phyloP scores from a whole-genome alignment of 208 protist genomes.

The Trypanosoma scelopori region DNA sequence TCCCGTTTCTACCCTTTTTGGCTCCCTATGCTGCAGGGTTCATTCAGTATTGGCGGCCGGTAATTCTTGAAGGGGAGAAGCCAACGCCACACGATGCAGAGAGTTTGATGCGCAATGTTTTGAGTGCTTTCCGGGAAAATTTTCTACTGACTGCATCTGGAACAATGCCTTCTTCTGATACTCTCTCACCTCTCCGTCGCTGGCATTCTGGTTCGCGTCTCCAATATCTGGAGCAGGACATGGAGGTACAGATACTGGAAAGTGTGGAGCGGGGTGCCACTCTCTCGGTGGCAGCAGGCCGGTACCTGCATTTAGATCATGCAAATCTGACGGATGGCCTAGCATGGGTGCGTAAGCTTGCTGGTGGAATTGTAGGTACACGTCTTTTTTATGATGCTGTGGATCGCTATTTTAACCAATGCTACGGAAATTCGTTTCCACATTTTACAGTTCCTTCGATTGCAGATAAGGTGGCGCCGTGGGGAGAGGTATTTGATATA shows the following conservation, averaged over 20 bases:
- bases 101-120: slow-evolving; percentile 22
- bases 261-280: slow-evolving; percentile 29
- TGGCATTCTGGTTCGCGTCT: slow-evolving; percentile 32
- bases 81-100: slow-evolving; percentile 28
- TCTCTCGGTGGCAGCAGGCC: slow-evolving; percentile 11
- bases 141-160: slow-evolving; percentile 41
- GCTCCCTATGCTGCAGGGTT: slow-evolving; percentile 73
- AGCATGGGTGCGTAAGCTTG: slow-evolving; percentile 25
- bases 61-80: slow-evolving; percentile 18
- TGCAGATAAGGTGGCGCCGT: slow-evolving; percentile 21
- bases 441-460: not conserved
- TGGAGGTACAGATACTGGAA: slow-evolving; percentile 54
- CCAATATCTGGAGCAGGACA: slow-evolving; percentile 44
- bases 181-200: slow-evolving; percentile 3
- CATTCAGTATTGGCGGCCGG: slow-evolving; percentile 45
- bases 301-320: slow-evolving; percentile 5
- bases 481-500: slow-evolving; percentile 18
- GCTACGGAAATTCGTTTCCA: slow-evolving; percentile 3
- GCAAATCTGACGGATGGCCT: slow-evolving; percentile 9
- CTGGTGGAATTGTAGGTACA: slow-evolving; percentile 23
- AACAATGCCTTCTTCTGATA: slow-evolving; percentile 14
- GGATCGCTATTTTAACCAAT: slow-evolving; percentile 17
- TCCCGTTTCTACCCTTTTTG: slow-evolving; percentile 71
- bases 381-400: slow-evolving; percentile 33
- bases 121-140: slow-evolving; percentile 39